phyloP scores from a whole-genome alignment of 306 rosid genomes.

The Vigna angularis region DNA sequence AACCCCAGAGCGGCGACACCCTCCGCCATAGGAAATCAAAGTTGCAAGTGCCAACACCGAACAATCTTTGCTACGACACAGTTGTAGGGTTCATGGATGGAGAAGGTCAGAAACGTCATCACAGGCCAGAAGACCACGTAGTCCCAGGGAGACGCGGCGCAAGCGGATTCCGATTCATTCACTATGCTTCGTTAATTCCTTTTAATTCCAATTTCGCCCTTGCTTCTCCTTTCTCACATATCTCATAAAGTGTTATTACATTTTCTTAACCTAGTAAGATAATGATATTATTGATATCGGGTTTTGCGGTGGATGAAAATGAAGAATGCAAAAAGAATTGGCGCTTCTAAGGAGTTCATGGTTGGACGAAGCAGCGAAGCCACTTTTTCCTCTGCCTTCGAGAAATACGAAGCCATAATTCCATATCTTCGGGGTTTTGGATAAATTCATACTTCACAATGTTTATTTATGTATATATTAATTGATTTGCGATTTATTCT shows the following conservation, averaged over 20 bases:
- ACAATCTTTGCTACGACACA: slow-evolving; percentile 66
- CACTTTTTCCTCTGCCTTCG: slow-evolving; percentile 66
- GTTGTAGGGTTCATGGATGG: slow-evolving; percentile 73
- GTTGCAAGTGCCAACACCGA: slow-evolving; percentile 42
- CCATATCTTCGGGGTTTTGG: slow-evolving; percentile 65
- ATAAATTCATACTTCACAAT: background rate
- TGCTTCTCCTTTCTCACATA: background rate
- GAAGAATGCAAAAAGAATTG: slow-evolving; percentile 74
- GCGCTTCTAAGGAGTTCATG: slow-evolving; percentile 70
- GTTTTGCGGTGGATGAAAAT: slow-evolving; percentile 68
- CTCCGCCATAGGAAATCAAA: slow-evolving; percentile 2
- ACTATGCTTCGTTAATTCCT: slow-evolving; percentile 68
- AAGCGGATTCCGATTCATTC: slow-evolving; percentile 58
- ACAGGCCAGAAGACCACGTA: slow-evolving; percentile 63
- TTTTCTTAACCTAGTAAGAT: background rate
- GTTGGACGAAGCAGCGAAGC: slow-evolving; percentile 92
- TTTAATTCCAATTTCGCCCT: background rate
- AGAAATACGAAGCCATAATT: slow-evolving; percentile 75
- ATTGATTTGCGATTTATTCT: background rate
- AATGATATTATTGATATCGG: slow-evolving; percentile 38
- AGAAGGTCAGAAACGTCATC: slow-evolving; percentile 76
- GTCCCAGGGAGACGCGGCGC: slow-evolving; percentile 25
- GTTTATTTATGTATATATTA: background rate
- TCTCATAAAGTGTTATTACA: background rate
- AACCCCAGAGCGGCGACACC: too few relatives aligned